A percentile compares a stretch with the other conserved stretches of the same genome.
Conservation (phyloP, 345 rosid species). For the Dimocarpus longan region DNA sequence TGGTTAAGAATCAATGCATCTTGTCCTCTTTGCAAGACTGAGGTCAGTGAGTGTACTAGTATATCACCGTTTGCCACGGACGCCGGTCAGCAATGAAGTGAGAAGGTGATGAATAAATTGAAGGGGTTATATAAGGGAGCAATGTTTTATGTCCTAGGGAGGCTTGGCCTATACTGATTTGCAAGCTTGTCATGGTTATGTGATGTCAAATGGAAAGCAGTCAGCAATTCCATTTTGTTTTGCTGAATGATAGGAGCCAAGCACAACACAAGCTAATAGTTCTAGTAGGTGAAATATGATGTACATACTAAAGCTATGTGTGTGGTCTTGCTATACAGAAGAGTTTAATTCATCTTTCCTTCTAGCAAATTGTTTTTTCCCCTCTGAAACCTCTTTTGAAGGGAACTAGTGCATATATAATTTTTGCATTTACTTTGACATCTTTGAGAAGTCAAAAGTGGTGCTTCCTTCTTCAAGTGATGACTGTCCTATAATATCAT, state of each 20-base stretch:
- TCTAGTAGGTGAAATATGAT: neutral
- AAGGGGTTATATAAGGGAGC: neutral
- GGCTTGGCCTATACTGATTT: neutral
- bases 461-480: too few relatives aligned
- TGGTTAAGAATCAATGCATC: slow-evolving; percentile 81
- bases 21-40: slow-evolving; percentile 74
- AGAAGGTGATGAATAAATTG: neutral
- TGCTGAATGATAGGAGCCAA: neutral
- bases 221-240: neutral
- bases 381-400: neutral
- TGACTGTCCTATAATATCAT: too few relatives aligned
- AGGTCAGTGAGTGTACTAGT: slow-evolving; percentile 50
- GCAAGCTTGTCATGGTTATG: neutral
- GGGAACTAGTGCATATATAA: neutral
- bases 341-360: neutral
- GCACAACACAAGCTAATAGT: neutral
- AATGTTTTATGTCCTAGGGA: neutral
- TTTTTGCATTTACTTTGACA: neutral
- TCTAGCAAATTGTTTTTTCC: neutral
- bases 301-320: neutral
- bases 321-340: neutral
- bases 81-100: slow-evolving; percentile 14
- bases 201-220: neutral
- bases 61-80: slow-evolving; percentile 28
- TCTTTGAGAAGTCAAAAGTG: too few relatives aligned